Conservation (phyloP, 116 monocot genomes). For the Dioscorea cayenensis region DNA sequence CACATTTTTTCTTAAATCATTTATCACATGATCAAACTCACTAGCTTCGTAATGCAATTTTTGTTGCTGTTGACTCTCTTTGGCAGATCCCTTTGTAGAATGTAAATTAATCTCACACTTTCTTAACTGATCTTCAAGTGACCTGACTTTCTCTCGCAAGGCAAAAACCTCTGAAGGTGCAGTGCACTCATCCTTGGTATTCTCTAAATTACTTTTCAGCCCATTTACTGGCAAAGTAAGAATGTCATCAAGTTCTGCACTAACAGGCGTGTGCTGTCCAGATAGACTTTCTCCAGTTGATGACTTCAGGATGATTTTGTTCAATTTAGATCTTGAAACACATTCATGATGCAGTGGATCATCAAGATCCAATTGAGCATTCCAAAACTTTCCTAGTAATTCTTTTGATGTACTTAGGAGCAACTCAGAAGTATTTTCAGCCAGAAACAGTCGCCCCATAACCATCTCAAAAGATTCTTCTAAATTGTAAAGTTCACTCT, state of each 20-base stretch:
- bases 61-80: slow-evolving; percentile 23
- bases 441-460: slow-evolving; percentile 38
- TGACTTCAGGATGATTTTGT: slow-evolving; percentile 11
- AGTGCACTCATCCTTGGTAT: slow-evolving; percentile 11
- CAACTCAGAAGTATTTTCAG: slow-evolving; percentile 62
- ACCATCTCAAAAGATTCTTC: slow-evolving; percentile 52
- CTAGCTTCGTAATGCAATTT: slow-evolving; percentile 20
- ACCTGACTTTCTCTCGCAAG: slow-evolving; percentile 35
- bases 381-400: slow-evolving; percentile 34
- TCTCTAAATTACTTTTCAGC: slow-evolving; percentile 22
- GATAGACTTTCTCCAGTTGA: slow-evolving; percentile 12
- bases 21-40: slow-evolving; percentile 33
- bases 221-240: slow-evolving; percentile 11
- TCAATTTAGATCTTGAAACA: slow-evolving; percentile 28
- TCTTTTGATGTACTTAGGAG: slow-evolving; percentile 56
- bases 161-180: slow-evolving; percentile 21
- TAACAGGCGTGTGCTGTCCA: slow-evolving; percentile 10
- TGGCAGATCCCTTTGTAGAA: slow-evolving; percentile 20
- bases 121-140: slow-evolving; percentile 42
- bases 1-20: slow-evolving; percentile 30
- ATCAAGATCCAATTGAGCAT: slow-evolving; percentile 28
- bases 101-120: slow-evolving; percentile 30
- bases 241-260: slow-evolving; percentile 4
- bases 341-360: slow-evolving; percentile 20
- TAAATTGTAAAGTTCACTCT: slow-evolving; percentile 29